Evolutionary conservation across 2,329 filamentous ascomycete species (phyloP), one percentile per base, ranked within the genome.

Genomic region (Aspergillus persii): DNA sequence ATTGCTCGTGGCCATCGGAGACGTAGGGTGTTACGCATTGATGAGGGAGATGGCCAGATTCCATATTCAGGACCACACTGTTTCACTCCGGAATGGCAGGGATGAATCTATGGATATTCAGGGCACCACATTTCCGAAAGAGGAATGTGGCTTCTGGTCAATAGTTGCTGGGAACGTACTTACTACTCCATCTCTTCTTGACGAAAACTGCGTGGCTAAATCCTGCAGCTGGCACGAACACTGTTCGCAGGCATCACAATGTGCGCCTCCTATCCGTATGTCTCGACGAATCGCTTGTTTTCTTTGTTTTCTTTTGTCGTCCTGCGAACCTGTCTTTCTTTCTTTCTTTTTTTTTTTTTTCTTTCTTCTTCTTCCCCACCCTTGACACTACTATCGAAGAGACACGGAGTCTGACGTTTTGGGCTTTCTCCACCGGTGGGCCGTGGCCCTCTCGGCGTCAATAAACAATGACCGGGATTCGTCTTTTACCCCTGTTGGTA

Each of bases 21-120:
- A n/a, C 36, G 36, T 41, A 41, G 36, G 36, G 15, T 41, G 15
- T 41, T 41, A 15, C 36, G 36, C 12, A 12, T 41, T 41, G 36
- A 39, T 39, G 36, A 41, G 36, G 36, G 36, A 41, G 15, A 6
- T n/a, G 18, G 27, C 46, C 7, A 27, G 5, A 15, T 23, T 23
- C 18, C 18, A 23, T 23, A 29, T 26, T 8, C 11, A 8, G 46
- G 23, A 18, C 30, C 18, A 23, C 18, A 23, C 18, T 44, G 36
- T 30, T 29, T 54, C 26, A 46, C 29, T 53, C 29, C 18, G 56
- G 36, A 53, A 50, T 50, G 56, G 50, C 36, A 58, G 56, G 56
- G 56, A 50, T 58, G 56, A 46, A 39, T 53, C 26, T 15, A 41
- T 41, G 36, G n/a, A 12, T n/a, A 41, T 41, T 12, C 36, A 41